Evolutionary conservation across 345 rosid genomes (phyloP).

Genomic region (Geranium rotundifolium): DNA sequence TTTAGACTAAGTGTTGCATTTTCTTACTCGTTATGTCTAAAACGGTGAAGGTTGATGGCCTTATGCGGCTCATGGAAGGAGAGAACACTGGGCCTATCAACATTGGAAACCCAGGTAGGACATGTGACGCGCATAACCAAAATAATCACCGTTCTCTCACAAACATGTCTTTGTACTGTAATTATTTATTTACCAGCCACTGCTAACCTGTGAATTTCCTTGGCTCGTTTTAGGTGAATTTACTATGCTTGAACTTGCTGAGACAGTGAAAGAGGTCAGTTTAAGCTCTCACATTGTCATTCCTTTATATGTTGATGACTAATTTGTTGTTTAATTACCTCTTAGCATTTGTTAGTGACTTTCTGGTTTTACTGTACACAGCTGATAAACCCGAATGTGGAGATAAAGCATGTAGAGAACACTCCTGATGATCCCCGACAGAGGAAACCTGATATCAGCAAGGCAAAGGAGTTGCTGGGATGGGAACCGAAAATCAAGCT

Average conservation of each 20-base stretch:
- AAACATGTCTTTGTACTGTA: background rate
- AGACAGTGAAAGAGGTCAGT: slow-evolving; percentile 86
- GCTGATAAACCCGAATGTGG: slow-evolving; percentile 68
- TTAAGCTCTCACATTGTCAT: background rate
- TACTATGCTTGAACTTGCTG: slow-evolving; percentile 83
- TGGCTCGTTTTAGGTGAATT: slow-evolving; percentile 49
- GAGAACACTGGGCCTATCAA: slow-evolving; percentile 93
- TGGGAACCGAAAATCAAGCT: slow-evolving; percentile 90
- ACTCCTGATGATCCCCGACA: slow-evolving; percentile 89
- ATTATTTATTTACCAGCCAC: background rate
- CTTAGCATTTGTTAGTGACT: too few relatives aligned
- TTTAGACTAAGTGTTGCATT: background rate
- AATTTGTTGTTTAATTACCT: too few relatives aligned
- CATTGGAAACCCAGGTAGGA: slow-evolving; percentile 87
- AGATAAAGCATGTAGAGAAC: slow-evolving; percentile 80
- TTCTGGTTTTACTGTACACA: slow-evolving; percentile 9
- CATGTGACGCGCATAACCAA: background rate
- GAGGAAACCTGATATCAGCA: slow-evolving; percentile 81
- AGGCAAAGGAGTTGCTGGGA: slow-evolving; percentile 73
- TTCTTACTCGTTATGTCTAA: background rate
- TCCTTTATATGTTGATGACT: too few relatives aligned
- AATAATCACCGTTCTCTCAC: background rate
- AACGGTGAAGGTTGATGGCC: slow-evolving; percentile 66
- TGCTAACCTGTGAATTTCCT: slow-evolving; percentile 1
- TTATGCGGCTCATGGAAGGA: slow-evolving; percentile 91